Percentiles rank a stretch among this genome's conserved stretches.
These are phyloP conservation scores for Euphorbia pulcherrima DNA, from an alignment of 345 rosid species.

Conservation along the genomic window DNA sequence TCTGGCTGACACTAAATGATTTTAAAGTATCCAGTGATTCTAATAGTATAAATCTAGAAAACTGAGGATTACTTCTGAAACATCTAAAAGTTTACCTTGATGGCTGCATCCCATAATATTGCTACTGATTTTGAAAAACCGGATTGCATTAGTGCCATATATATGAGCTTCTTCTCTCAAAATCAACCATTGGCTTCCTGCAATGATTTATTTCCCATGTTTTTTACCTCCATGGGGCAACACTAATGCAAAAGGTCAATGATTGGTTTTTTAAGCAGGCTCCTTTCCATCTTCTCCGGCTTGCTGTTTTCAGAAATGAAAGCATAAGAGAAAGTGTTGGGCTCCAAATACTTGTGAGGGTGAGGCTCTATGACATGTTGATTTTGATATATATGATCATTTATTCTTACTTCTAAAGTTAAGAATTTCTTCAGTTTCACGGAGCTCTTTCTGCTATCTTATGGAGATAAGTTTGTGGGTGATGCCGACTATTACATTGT, in stretches of 20 bases:
- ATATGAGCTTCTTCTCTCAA: constrained; percentile 82
- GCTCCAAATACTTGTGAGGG: constrained; percentile 90
- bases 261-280: constrained; percentile 97
- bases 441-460: too few species aligned
- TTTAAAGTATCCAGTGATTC: too few species aligned
- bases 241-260: constrained; percentile 94
- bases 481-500: constrained; percentile 89
- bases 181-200: constrained; percentile 86
- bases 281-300: constrained; percentile 95
- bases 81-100: constrained; percentile 72
- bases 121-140: constrained; percentile 97
- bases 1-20: too few species aligned
- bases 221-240: constrained; percentile 92
- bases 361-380: constrained; percentile 36
- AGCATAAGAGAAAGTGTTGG: constrained; percentile 83
- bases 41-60: too few species aligned
- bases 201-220: too few species aligned
- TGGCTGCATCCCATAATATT: constrained; percentile 86
- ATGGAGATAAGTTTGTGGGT: constrained; percentile 93
- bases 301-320: constrained; percentile 89
- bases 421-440: too few species aligned
- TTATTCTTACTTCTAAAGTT: constrained; percentile 10
- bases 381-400: background rate
- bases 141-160: constrained; percentile 83
- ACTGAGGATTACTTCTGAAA: too few species aligned